Evolutionary conservation across 164 flowering plant genomes (phyloP), one percentile per base, ranked within the genome.

Genomic region (Aristolochia californica): DNA sequence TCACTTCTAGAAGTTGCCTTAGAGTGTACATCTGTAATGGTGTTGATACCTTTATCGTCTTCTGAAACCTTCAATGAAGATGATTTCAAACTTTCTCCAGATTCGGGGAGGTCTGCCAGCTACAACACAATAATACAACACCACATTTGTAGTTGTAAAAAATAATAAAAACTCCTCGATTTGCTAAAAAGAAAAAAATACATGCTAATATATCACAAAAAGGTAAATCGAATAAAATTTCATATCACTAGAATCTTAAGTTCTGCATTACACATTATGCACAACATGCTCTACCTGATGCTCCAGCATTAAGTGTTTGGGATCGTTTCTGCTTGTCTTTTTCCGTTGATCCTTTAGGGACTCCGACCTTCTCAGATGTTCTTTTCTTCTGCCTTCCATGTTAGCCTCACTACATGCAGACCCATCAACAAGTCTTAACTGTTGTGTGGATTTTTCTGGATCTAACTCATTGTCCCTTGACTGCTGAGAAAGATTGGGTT

Each of bases 321-420:
- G 13, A 14, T 55, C 65, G 22, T 55, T 45, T 34, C 34, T 47
- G 47, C 22, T 21, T 5, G 15, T 20, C 44, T 58, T 48, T 30
- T 40, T 48, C 66, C 65, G 81, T 56, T 75, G 66, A 52, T 82
- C 87, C 60, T 74, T 72, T 0, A 74, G 61, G 21, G 88, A 77
- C 44, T 71, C 83, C 28, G 87, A 75, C 69, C 80, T 71, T 63
- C 62, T 71, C 67, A 74, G 21, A 34, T 65, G 49, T 56, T 72
- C 85, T 20, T 18, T 48, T 62, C 30, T 70, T 52, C 70, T 63
- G n/a, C 59, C 71, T 25, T 74, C 85, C 54, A 65, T 10, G 43
- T 60, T 47, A 15, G 22, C n/a, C 25, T 21, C 43, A 55, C 48
- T 55, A n/a, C 76, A 52, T 30, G 56, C 43, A 34, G 83, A 38